Conservation (phyloP, 495 filamentous ascomycete species). For the Aspergillus indologenus region DNA sequence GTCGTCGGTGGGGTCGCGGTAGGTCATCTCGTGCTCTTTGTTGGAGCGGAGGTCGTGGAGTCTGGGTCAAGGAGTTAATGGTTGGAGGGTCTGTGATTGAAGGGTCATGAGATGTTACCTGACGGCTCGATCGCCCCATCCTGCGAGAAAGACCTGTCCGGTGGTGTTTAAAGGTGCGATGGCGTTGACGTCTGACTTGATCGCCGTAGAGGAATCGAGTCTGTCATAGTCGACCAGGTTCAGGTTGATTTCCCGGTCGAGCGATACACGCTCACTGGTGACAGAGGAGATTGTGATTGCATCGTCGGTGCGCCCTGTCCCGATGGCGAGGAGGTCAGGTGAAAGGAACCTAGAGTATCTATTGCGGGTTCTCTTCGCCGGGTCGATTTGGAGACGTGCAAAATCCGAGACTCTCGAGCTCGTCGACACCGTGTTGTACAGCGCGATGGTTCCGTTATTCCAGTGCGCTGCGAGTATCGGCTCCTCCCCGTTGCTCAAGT, state of each 20-base stretch:
- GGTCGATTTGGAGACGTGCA: constrained; percentile 31
- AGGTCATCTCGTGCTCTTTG: constrained; percentile 42
- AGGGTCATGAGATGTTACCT: constrained; percentile 30
- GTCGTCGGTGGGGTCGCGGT: constrained; percentile 54
- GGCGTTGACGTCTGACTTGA: constrained; percentile 44
- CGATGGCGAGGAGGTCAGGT: constrained; percentile 46
- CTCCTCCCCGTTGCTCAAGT: constrained; percentile 30
- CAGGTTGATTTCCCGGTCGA: constrained; percentile 33
- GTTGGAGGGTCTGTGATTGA: not conserved
- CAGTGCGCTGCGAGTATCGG: constrained; percentile 47
- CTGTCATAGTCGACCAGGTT: constrained; percentile 25
- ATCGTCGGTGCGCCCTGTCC: constrained; percentile 42
- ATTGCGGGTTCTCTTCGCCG: constrained; percentile 26
- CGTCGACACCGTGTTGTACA: constrained; percentile 42
- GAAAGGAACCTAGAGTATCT: constrained; percentile 54
- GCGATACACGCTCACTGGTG: constrained; percentile 35
- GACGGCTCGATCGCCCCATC: constrained; percentile 58
- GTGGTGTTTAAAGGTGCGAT: constrained; percentile 46
- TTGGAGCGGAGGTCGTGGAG: constrained; percentile 67
- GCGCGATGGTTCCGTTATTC: constrained; percentile 37
- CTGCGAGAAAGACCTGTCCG: constrained; percentile 57
- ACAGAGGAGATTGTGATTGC: constrained; percentile 52
- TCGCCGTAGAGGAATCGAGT: constrained; percentile 17
- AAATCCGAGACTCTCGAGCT: constrained; percentile 36
- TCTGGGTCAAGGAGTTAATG: constrained; percentile 26